These are phyloP conservation scores for Metschnikowia shivogae DNA, from an alignment of 805 yeast genomes.

Conservation along the genomic window DNA sequence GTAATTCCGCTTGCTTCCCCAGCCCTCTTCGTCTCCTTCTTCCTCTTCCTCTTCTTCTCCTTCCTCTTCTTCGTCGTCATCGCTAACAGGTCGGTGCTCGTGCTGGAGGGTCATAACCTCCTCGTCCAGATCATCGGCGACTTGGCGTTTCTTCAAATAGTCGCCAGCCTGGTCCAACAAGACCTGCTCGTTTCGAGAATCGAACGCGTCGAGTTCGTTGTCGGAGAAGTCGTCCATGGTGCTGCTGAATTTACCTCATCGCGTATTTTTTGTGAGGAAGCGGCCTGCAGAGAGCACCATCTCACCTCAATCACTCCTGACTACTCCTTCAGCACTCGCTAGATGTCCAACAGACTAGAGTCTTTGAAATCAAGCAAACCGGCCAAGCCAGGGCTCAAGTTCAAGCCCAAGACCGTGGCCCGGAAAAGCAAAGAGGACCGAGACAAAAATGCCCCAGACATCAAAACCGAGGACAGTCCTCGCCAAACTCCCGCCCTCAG, in stretches of 20 bases:
- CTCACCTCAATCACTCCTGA: neutral
- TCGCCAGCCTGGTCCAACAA: slow-evolving; percentile 55
- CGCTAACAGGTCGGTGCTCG: slow-evolving; percentile 7
- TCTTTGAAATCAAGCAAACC: slow-evolving; percentile 35
- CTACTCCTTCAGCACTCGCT: too few species aligned
- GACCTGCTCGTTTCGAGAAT: slow-evolving; percentile 53
- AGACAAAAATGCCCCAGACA: slow-evolving; percentile 66
- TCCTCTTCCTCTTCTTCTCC: slow-evolving; percentile 49
- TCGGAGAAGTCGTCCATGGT: slow-evolving; percentile 15
- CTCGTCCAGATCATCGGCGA: slow-evolving; percentile 42
- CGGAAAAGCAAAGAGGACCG: slow-evolving; percentile 81
- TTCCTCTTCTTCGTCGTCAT: slow-evolving; percentile 29
- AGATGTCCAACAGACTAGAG: slow-evolving; percentile 41
- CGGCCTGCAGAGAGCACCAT: neutral
- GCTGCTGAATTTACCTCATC: neutral
- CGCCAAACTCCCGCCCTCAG: slow-evolving; percentile 14
- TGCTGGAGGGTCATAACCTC: slow-evolving; percentile 45
- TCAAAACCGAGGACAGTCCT: slow-evolving; percentile 30
- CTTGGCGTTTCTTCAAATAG: slow-evolving; percentile 22
- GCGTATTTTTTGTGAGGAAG: slow-evolving; percentile 1
- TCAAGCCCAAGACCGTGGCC: slow-evolving; percentile 84
- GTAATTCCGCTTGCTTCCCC: slow-evolving; percentile 46
- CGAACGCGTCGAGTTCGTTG: slow-evolving; percentile 66
- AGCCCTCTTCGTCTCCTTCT: slow-evolving; percentile 46
- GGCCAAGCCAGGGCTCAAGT: slow-evolving; percentile 58